Base-by-base conservation (phyloP, 1,284 basidiomycete genomes). In the Tremellales sp. region DNA sequence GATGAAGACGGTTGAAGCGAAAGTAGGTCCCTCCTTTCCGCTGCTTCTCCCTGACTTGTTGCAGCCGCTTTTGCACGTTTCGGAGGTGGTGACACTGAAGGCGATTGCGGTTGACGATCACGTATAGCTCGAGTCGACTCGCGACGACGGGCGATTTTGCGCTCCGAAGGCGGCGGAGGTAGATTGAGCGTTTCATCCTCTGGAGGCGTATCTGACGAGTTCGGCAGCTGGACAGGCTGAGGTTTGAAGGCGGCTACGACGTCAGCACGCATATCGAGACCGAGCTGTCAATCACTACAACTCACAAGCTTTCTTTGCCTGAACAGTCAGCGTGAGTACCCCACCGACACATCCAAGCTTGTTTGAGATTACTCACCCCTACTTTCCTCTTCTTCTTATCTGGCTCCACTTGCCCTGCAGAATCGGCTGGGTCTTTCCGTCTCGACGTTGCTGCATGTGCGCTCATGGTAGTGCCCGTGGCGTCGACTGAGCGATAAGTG, bases 151-250 rank as follows among this genome's bases (percentile, higher is more conserved):
- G 71, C 70, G 26, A 64, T 64, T 42, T 64, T 64, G 26, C 54
- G 51, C 41, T 62, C 64, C 2, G 70, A 68, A 2, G 65, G 67
- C 11, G 72, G 72, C 17, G 73, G 71, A 21, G 65, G 66, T 7
- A 67, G 45, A 29, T 56, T 48, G 2, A 56, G 23, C n/a, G 53
- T 49, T 1, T 55, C 48, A 8, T 58, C 54, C 13, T 39, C 36
- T 2, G 64, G 61, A 3, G 62, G 59, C 2, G 64, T 64, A 37
- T 60, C 53, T 2, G 61, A 57, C 17, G 68, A 64, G 43, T 64
- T 56, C 5, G 53, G 35, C 29, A 56, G 40, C 12, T 54, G 48
- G 6, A 67, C 48, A 8, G 61, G 60, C 42, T 60, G 60, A 8
- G 64, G 67, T 43, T 64, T 65, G 55, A 68, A 68, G 11, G 55